Base-by-base conservation (phyloP, 495 filamentous ascomycete species). In the Neurospora sp. region DNA sequence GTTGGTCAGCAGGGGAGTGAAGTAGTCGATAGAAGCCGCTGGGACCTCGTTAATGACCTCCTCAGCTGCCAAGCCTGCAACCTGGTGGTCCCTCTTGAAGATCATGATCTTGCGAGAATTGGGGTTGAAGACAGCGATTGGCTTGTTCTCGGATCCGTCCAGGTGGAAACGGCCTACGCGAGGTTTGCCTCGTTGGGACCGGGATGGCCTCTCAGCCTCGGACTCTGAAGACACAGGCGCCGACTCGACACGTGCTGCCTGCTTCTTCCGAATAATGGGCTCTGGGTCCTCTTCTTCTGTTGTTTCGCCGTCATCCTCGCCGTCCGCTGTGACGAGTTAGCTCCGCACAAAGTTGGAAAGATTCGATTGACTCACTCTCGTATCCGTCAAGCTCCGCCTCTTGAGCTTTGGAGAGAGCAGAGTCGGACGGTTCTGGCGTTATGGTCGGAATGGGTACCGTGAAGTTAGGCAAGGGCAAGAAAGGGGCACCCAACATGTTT, bases 251-350 rank as follows among this genome's bases (percentile, higher is more conserved):
- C 86, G 81, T 46, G 82, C 81, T 75, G 84, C 78, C 77, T 84
- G 80, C 76, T 87, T 90, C 73, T 87, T 87, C 44, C 90, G 90
- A 84, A 79, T 85, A 81, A 77, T 76, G 23, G 82, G 84, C 72
- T 85, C 88, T 69, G 89, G 89, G 7, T 90, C 83, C 71, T 94
- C 92, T 83, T 95, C 93, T 77, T 95, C 93, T 76, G 92, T 95
- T 44, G 93, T 94, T 75, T 94, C 92, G 71, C 92, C 92, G 83
- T 94, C 93, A 79, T 91, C 92, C 94, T 94, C 92, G 71, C 92
- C 92, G 83, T 94, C 93, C 79, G 91, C 92, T 94, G 82, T 76
- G 71, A 72, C 18, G 44, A 44, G 80, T 93, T 88, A 93, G 92
- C 82, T 88, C 76, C 73, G 72, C 44, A 41, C 71, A 72, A 69